Evolutionary conservation across 2,329 filamentous ascomycete genomes (phyloP).

Genomic region (Neoascochyta sp.): DNA sequence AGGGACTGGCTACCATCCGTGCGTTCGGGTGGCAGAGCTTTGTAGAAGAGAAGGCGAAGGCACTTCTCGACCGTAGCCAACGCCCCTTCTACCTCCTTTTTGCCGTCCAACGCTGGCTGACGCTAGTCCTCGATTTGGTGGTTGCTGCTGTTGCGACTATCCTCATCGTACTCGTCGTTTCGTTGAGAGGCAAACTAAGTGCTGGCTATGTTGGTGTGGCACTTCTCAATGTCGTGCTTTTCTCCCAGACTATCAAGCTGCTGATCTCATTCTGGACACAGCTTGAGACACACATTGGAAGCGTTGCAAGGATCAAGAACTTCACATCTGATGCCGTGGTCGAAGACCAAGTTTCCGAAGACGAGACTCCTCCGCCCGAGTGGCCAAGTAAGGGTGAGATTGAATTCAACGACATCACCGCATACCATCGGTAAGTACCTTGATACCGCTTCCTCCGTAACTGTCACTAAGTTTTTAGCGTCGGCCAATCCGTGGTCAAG

Average conservation of each 20-base stretch:
- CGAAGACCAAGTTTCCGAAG: constrained; percentile 54
- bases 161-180: constrained; percentile 35
- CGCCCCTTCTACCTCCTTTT: constrained; percentile 46
- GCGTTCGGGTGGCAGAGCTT: constrained; percentile 49
- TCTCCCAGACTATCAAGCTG: constrained; percentile 51
- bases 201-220: constrained; percentile 53
- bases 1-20: constrained; percentile 50
- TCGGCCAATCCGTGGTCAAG: constrained; percentile 42
- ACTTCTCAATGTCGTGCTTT: constrained; percentile 52
- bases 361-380: constrained; percentile 35
- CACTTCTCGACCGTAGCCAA: constrained; percentile 42
- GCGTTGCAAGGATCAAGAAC: constrained; percentile 53
- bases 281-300: constrained; percentile 57
- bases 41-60: constrained; percentile 38
- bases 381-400: constrained; percentile 47
- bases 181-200: constrained; percentile 40
- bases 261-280: constrained; percentile 55
- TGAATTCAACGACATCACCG: constrained; percentile 45
- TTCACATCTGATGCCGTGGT: too few species aligned
- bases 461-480: too few species aligned
- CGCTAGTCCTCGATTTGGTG: constrained; percentile 41
- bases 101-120: constrained; percentile 47
- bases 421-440: constrained; percentile 46
- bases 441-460: too few species aligned
- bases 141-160: constrained; percentile 41